A percentile compares a stretch with the other conserved stretches of the same genome.
These are phyloP conservation scores for Desmodesmus armatus DNA, from an alignment of 139 green algal genomes.

Conservation along the genomic window DNA sequence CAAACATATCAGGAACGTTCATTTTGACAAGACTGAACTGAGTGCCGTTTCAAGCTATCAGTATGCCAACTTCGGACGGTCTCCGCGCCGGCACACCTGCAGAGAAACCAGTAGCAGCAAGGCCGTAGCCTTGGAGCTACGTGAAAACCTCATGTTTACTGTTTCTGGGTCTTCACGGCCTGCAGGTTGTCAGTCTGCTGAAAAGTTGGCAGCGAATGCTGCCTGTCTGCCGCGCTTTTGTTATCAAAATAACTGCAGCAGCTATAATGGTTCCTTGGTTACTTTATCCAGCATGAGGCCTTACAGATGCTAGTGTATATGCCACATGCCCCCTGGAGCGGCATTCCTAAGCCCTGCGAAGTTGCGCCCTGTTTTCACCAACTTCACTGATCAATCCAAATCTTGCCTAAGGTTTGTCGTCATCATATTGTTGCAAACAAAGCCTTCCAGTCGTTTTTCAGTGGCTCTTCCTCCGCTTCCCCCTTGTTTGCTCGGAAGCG, in stretches of 20 bases:
- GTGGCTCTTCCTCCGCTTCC: neutral
- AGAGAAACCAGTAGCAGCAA: constrained; percentile 31
- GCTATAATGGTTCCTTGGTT: no score
- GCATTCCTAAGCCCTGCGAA: no score
- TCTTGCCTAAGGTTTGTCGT: no score
- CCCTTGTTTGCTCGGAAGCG: neutral
- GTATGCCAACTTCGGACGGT: constrained; percentile 10
- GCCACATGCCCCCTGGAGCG: no score
- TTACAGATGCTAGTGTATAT: no score
- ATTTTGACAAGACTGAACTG: neutral
- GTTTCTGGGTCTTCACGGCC: no score
- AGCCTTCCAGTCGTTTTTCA: neutral
- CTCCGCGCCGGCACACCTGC: constrained; percentile 14
- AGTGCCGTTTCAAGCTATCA: neutral
- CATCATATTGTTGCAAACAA: neutral
- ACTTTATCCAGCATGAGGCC: no score
- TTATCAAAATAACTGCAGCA: no score
- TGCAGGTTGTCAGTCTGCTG: no score
- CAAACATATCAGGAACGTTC: neutral
- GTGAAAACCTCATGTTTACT: constrained; percentile 30
- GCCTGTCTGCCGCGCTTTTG: no score
- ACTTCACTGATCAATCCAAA: neutral
- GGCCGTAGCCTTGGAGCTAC: constrained; percentile 26
- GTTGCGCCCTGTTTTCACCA: neutral
- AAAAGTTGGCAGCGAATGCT: no score